Conservation (phyloP, 352 stramenopile species). For the Pythium coloratum region DNA sequence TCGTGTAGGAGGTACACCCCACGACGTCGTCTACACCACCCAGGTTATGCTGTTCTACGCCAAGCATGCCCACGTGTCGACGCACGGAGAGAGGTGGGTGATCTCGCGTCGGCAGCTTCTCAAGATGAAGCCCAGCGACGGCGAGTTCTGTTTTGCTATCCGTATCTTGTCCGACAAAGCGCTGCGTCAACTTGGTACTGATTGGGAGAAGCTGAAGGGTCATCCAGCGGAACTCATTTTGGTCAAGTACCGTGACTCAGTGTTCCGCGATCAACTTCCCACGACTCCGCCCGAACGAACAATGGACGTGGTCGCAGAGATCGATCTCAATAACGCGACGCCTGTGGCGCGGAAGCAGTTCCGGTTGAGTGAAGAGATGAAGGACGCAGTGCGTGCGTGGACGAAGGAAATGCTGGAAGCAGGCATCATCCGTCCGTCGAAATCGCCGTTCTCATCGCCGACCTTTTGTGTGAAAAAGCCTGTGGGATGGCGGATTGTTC, state of each 20-base stretch:
- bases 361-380: background rate
- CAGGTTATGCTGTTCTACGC: background rate
- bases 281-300: background rate
- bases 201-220: background rate
- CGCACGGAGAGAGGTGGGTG: background rate
- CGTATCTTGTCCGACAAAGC: background rate
- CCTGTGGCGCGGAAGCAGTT: constrained; percentile 6
- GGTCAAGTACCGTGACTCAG: background rate
- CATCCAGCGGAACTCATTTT: background rate
- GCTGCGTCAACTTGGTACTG: background rate
- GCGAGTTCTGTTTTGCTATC: background rate
- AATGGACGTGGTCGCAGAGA: constrained; percentile 1
- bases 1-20: background rate
- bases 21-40: too few species aligned
- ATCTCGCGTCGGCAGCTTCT: background rate
- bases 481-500: constrained; percentile 30
- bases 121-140: background rate
- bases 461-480: constrained; percentile 30
- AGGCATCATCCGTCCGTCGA: constrained; percentile 17
- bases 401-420: constrained; percentile 8
- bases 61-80: background rate
- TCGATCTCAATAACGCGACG: constrained; percentile 5
- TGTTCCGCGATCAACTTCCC: constrained; percentile 2
- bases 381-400: constrained; percentile 7
- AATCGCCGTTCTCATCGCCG: constrained; percentile 18